These are phyloP conservation scores for Solanum tarapatanum DNA, from an alignment of 257 asterid species.

Conservation along the genomic window DNA sequence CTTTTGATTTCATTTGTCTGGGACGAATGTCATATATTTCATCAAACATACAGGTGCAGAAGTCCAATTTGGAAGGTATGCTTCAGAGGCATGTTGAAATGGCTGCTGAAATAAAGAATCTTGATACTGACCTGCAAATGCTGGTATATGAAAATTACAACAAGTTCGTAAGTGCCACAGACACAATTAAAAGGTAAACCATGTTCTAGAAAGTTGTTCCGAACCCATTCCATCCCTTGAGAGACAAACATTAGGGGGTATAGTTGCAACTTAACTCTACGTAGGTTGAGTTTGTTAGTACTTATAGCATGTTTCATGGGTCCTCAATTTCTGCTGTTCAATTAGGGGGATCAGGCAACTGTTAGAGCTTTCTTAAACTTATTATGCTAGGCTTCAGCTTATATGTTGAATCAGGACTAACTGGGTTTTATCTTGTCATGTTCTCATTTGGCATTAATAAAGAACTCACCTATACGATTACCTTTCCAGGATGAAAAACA, in stretches of 20 bases:
- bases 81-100: constrained; percentile 96
- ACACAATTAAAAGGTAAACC: constrained; percentile 80
- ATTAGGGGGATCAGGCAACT: background rate
- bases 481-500: constrained; percentile 79
- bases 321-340: background rate
- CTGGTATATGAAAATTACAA: constrained; percentile 95
- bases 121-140: constrained; percentile 98
- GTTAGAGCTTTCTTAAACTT: background rate
- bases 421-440: background rate
- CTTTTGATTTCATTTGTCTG: background rate
- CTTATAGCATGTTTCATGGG: background rate
- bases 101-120: constrained; percentile 98
- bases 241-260: background rate
- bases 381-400: background rate
- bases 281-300: background rate
- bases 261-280: background rate
- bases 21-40: background rate
- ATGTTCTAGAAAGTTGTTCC: background rate
- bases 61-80: constrained; percentile 84
- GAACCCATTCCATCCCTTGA: background rate
- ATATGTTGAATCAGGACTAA: background rate
- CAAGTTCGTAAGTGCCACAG: constrained; percentile 97
- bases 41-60: constrained; percentile 56
- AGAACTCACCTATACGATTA: background rate
- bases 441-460: background rate